These are phyloP conservation scores for Aspergillus puulaauensis DNA, from an alignment of 2,329 filamentous ascomycete genomes.

Conservation along the genomic window DNA sequence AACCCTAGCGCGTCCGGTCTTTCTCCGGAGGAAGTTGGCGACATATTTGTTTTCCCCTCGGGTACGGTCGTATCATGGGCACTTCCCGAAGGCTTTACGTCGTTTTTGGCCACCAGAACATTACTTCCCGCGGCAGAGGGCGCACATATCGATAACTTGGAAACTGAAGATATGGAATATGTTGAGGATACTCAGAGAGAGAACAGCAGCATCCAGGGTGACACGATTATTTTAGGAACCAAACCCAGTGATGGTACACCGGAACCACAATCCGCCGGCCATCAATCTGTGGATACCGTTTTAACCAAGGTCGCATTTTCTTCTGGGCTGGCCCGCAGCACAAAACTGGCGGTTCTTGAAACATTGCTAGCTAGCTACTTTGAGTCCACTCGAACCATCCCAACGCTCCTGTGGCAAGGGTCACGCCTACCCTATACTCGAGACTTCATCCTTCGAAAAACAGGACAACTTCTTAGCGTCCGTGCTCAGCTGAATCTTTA, in stretches of 20 bases:
- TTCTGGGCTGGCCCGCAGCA: slow-evolving; percentile 85
- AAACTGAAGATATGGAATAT: slow-evolving; percentile 89
- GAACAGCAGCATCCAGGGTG: slow-evolving; percentile 75
- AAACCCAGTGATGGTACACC: slow-evolving; percentile 43
- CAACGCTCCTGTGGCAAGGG: slow-evolving; percentile 70
- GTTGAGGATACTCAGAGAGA: slow-evolving; percentile 71
- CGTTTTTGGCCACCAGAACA: slow-evolving; percentile 66
- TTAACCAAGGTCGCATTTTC: slow-evolving; percentile 96
- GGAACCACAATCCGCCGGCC: slow-evolving; percentile 24
- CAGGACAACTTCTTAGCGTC: slow-evolving; percentile 84
- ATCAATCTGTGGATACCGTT: slow-evolving; percentile 58
- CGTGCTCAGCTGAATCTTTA: slow-evolving; percentile 95
- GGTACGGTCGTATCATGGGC: slow-evolving; percentile 94
- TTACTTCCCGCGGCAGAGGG: slow-evolving; percentile 74
- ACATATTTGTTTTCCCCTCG: slow-evolving; percentile 94
- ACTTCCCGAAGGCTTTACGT: slow-evolving; percentile 71
- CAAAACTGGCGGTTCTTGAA: slow-evolving; percentile 91
- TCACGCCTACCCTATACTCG: slow-evolving; percentile 64
- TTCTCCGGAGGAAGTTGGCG: slow-evolving; percentile 59
- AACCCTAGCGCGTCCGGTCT: slow-evolving; percentile 41
- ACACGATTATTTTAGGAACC: slow-evolving; percentile 86
- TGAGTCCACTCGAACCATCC: slow-evolving; percentile 78
- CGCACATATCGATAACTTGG: slow-evolving; percentile 69
- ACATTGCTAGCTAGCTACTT: slow-evolving; percentile 80
- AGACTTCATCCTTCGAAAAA: slow-evolving; percentile 85